These are phyloP conservation scores for Dillenia suffruticosa DNA, from an alignment of 164 flowering plant species.

Conservation along the genomic window DNA sequence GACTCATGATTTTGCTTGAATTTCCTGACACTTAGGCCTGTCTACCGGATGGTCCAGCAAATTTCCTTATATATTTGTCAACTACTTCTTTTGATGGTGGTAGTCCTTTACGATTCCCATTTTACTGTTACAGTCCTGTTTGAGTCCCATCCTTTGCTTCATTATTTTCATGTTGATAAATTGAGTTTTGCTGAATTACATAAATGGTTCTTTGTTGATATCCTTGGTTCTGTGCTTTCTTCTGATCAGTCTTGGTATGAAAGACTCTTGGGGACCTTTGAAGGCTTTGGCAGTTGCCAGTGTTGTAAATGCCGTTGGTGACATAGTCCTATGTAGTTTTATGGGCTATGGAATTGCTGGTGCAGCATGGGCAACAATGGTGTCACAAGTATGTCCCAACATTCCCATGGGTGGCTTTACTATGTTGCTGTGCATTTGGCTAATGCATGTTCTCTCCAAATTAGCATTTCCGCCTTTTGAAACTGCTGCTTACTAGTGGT, in stretches of 20 bases:
- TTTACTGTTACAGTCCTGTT: too few relatives aligned
- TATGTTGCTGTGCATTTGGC: too few relatives aligned
- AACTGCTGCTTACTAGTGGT: conserved; percentile 12
- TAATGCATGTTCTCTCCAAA: not conserved
- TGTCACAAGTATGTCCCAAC: conserved; percentile 61
- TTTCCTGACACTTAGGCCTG: too few relatives aligned
- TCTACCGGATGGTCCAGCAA: too few relatives aligned
- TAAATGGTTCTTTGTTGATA: not conserved
- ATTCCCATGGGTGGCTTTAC: too few relatives aligned
- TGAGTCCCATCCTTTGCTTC: too few relatives aligned
- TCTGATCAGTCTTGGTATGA: conserved; percentile 82
- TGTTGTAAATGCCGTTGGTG: conserved; percentile 71
- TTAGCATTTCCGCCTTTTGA: not conserved
- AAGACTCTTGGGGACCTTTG: conserved; percentile 95
- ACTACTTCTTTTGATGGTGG: too few relatives aligned
- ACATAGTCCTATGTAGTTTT: conserved; percentile 65
- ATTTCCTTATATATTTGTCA: too few relatives aligned
- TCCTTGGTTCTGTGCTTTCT: not conserved
- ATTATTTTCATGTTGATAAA: too few relatives aligned
- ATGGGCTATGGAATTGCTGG: conserved; percentile 93
- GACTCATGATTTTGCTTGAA: too few relatives aligned
- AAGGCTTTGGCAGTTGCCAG: conserved; percentile 87
- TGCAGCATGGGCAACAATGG: conserved; percentile 99
- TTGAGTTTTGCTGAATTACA: too few relatives aligned
- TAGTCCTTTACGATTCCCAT: too few relatives aligned